These are phyloP conservation scores for Ascochyta rabiei DNA, from an alignment of 2,329 filamentous ascomycete genomes.

Conservation along the genomic window DNA sequence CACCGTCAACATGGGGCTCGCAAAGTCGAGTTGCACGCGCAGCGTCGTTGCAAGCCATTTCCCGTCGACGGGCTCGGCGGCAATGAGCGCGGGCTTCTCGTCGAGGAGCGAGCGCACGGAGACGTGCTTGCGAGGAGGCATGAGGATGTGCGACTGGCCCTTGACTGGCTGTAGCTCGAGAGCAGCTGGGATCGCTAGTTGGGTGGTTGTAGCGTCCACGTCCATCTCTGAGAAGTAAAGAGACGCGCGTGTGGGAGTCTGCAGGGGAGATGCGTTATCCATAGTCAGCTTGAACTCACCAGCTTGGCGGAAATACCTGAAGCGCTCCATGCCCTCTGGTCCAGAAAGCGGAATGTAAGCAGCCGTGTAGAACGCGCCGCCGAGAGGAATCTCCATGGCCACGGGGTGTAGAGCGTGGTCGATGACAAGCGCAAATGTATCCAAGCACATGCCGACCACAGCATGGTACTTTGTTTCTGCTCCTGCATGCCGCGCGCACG, in stretches of 20 bases:
- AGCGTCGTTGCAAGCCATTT: conserved; percentile 10
- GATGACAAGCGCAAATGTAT: conserved; percentile 7
- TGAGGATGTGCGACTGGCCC: background rate
- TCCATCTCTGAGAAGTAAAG: conserved; percentile 5
- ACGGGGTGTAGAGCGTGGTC: conserved; percentile 2
- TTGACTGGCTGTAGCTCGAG: background rate
- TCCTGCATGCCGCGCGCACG: background rate
- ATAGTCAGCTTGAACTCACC: conserved; percentile 2
- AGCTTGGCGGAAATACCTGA: background rate
- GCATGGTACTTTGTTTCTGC: conserved; percentile 6
- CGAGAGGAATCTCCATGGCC: background rate
- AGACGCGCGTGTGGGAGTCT: background rate
- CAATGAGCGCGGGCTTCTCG: background rate
- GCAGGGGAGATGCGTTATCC: background rate
- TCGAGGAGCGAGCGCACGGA: conserved; percentile 5
- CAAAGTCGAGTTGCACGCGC: conserved; percentile 9
- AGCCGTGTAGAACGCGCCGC: background rate
- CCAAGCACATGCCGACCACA: conserved; percentile 11
- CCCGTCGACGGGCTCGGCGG: background rate
- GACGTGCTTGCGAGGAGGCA: conserved; percentile 1
- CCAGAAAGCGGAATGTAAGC: background rate
- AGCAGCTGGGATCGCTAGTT: conserved; percentile 3
- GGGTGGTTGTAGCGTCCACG: background rate
- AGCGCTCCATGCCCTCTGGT: background rate
- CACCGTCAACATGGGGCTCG: background rate